Conservation (phyloP, 768 basidiomycete species). For the Boletus rex-veris region DNA sequence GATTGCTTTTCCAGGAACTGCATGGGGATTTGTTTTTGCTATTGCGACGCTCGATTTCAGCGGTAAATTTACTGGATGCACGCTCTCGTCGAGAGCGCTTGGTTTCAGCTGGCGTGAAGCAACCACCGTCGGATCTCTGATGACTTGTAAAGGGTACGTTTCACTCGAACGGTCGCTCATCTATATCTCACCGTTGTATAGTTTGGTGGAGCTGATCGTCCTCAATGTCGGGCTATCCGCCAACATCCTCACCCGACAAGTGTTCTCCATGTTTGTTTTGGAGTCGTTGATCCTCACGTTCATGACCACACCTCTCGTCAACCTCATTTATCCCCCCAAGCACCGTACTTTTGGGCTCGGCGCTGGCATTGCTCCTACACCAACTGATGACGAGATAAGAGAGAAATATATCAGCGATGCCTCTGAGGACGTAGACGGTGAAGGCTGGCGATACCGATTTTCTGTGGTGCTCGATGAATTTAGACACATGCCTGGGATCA, state of each 20-base stretch:
- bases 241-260: conserved; percentile 67
- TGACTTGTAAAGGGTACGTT: conserved; percentile 92
- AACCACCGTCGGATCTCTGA: conserved; percentile 82
- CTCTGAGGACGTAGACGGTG: conserved; percentile 2
- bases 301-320: conserved; percentile 80
- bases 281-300: conserved; percentile 81
- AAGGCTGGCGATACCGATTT: conserved; percentile 44
- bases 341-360: conserved; percentile 46
- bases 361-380: not conserved
- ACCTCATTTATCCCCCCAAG: conserved; percentile 62
- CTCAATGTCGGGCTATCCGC: conserved; percentile 89
- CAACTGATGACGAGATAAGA: not conserved
- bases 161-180: not conserved
- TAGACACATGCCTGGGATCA: conserved; percentile 84
- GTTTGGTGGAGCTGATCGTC: conserved; percentile 91
- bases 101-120: conserved; percentile 83
- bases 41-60: conserved; percentile 75
- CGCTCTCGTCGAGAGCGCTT: conserved; percentile 59
- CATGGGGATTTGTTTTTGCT: conserved; percentile 85
- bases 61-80: conserved; percentile 88
- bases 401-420: not conserved
- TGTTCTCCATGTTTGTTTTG: conserved; percentile 96
- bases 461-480: conserved; percentile 88
- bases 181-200: conserved; percentile 24
- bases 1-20: conserved; percentile 45